A percentile compares a stretch with the other conserved stretches of the same genome.
Evolutionary conservation across 805 yeast species (phyloP).

Genomic region (Clavispora phyllophila): DNA sequence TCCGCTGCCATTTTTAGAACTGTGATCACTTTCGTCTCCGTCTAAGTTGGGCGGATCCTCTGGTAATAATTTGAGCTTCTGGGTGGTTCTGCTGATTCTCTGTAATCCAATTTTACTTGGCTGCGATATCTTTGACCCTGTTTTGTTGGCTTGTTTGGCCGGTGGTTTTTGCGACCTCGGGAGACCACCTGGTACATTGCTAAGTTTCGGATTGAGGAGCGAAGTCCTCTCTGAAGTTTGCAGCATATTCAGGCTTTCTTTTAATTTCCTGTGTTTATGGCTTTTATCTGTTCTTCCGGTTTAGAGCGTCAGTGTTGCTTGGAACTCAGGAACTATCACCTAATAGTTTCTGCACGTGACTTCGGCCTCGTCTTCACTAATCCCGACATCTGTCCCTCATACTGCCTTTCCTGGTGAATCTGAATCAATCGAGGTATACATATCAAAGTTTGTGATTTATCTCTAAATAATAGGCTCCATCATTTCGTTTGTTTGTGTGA

Average conservation of each 20-base stretch:
- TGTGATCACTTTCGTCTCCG: conserved; percentile 12
- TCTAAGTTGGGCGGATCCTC: conserved; percentile 39
- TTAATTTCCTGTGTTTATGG: not conserved
- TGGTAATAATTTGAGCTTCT: conserved; percentile 67
- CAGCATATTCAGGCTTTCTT: conserved; percentile 2
- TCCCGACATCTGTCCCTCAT: no score
- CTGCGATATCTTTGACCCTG: conserved; percentile 26
- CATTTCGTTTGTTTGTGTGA: no score
- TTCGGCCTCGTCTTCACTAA: no score
- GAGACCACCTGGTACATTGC: not conserved
- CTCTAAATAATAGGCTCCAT: no score
- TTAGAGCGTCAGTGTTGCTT: not conserved
- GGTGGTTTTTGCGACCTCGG: not conserved
- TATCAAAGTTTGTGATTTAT: no score
- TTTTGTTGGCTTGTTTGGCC: conserved; percentile 17
- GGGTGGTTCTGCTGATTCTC: conserved; percentile 68
- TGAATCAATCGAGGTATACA: no score
- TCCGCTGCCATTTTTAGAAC: conserved; percentile 28
- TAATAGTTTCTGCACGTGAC: not conserved
- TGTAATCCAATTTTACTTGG: conserved; percentile 61
- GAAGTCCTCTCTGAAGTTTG: conserved; percentile 4
- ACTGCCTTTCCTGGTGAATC: no score
- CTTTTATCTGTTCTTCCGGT: not conserved
- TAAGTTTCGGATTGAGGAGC: not conserved
- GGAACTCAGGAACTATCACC: not conserved